Evolutionary conservation across 306 rosid genomes (phyloP), one percentile per base, ranked within the genome.

Genomic region (Pyrus bretschneideri): DNA sequence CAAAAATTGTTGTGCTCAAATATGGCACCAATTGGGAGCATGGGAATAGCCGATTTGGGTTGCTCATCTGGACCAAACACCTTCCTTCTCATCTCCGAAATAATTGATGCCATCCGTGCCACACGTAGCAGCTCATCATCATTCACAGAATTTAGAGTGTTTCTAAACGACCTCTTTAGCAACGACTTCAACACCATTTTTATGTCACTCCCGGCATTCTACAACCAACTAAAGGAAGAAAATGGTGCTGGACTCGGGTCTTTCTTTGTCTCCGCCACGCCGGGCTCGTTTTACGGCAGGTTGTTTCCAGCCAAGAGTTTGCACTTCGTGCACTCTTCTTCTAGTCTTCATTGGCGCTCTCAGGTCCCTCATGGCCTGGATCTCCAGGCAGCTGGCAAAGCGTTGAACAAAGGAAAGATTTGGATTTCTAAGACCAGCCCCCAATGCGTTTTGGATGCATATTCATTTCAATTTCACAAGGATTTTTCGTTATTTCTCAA

Each of bases 41-140:
- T 94, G 78, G 82, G 83, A 29, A 87, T 94, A n/a, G 98, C 90
- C 0, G 98, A 94, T 69, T 83, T 94, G 61, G 98, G 98, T 9
- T 92, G 98, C 51, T 90, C 97, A 21, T 86, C 95, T 2, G 98
- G 98, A 4, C 98, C 96, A 22, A 92, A 94, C 84, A 76, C 87
- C 0, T 61, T 94, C 33, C 18, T 33, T 4, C 85, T 94, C 4
- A 72, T 94, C 29, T 85, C 82, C 0, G 80, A 89, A 74, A 80
- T 92, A 35, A n/a, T 87, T 3, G 77, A 87, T 10, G 61, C 45
- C 19, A 30, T 94, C 0, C 46, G 72, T 40, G 51, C 83, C 46
- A 80, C 81, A 55, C 67, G 84, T 44, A 3, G 68, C 40, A 11
- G 64, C 63, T 58, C 57, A 5, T 25, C 58, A 21, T 70, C 82